Percentiles rank a stretch among this genome's conserved stretches.
These are phyloP conservation scores for Vitis hybrid DNA, from an alignment of 177 flowering plant genomes.

Conservation along the genomic window DNA sequence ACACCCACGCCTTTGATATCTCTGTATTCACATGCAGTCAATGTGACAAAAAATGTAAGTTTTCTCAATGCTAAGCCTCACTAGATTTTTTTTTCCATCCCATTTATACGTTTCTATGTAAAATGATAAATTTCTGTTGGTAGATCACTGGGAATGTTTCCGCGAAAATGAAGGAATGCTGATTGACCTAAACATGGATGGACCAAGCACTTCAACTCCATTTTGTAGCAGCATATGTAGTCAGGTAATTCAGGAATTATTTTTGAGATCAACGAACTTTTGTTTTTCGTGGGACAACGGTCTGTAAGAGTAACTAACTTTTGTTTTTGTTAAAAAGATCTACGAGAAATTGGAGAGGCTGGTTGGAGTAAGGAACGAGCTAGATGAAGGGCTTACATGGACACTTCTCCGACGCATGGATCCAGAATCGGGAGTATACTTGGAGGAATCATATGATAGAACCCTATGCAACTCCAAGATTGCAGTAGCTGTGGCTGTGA, in stretches of 20 bases:
- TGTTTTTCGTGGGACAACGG: neutral
- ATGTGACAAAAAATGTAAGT: constrained; percentile 41
- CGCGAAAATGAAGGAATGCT: neutral
- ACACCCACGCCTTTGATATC: too few species aligned
- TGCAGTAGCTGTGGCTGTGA: constrained; percentile 24
- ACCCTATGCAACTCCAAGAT: constrained; percentile 28
- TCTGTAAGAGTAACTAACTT: neutral
- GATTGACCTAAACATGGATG: neutral
- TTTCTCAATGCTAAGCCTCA: neutral
- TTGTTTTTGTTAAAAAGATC: constrained; percentile 16
- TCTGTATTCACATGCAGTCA: constrained; percentile 20
- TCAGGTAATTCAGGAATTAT: constrained; percentile 18
- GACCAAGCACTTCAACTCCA: neutral
- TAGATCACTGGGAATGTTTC: constrained; percentile 25
- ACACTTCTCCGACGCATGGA: constrained; percentile 20
- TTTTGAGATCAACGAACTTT: neutral
- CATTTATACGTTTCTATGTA: too few species aligned
- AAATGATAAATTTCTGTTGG: constrained; percentile 1
- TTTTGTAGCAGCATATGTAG: constrained; percentile 32
- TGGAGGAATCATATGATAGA: neutral
- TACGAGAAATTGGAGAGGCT: constrained; percentile 14
- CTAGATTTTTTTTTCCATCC: neutral
- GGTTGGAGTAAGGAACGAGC: constrained; percentile 20
- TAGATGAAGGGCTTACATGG: constrained; percentile 26
- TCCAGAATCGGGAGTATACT: neutral